A percentile compares a stretch with the other conserved stretches of the same genome.
Conservation (phyloP, 495 filamentous ascomycete genomes). For the Lasiosphaeria miniovina region DNA sequence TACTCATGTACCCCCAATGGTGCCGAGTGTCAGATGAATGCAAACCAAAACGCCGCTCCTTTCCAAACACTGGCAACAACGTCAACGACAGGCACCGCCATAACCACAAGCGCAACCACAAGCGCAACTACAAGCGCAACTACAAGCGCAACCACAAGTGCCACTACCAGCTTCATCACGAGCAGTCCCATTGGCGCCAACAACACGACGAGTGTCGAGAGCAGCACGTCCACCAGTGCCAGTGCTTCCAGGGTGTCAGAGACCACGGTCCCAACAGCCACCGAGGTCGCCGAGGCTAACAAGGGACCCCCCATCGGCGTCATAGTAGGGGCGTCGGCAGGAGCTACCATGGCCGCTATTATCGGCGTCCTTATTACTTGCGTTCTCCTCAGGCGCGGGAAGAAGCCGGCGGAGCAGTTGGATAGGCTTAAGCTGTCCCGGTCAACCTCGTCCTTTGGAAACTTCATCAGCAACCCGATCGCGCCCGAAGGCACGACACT, state of each 20-base stretch:
- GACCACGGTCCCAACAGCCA: not conserved
- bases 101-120: not conserved
- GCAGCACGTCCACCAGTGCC: not conserved
- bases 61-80: slow-evolving; percentile 13
- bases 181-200: not conserved
- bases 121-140: not conserved
- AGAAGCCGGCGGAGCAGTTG: slow-evolving; percentile 13
- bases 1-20: slow-evolving; percentile 59
- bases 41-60: slow-evolving; percentile 35
- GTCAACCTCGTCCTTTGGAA: slow-evolving; percentile 45
- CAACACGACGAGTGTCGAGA: not conserved
- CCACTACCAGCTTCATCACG: not conserved
- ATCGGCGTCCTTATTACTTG: slow-evolving; percentile 30
- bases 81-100: slow-evolving; percentile 3
- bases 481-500: slow-evolving; percentile 31
- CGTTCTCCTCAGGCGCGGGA: slow-evolving; percentile 28
- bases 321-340: slow-evolving; percentile 28
- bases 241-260: not conserved
- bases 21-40: slow-evolving; percentile 35
- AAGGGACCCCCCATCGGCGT: slow-evolving; percentile 17
- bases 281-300: not conserved
- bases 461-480: slow-evolving; percentile 45
- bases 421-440: slow-evolving; percentile 36
- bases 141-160: not conserved
- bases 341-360: slow-evolving; percentile 23